A percentile compares a stretch with the other conserved stretches of the same genome.
Evolutionary conservation across 192 early-diverging fungal species (phyloP).

Genomic region (Rhizophagus clarus): DNA sequence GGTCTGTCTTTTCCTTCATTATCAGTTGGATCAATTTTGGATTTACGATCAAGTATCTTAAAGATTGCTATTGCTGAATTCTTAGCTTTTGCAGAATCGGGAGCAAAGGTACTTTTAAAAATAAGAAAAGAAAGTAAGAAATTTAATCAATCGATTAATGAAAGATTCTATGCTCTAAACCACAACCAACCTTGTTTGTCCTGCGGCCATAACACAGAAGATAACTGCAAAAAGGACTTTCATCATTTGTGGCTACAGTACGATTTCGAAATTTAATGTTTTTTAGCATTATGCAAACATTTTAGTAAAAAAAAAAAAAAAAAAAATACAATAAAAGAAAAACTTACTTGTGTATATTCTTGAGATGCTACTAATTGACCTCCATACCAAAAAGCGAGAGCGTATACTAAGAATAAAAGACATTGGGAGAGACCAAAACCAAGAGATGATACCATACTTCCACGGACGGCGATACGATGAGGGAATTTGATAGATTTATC

Average conservation of each 20-base stretch:
- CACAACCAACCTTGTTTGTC: conserved; percentile 47
- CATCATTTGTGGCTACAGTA: conserved; percentile 51
- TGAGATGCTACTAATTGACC: conserved; percentile 59
- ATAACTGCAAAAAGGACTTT: conserved; percentile 79
- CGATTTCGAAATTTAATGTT: background rate
- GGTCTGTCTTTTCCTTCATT: conserved; percentile 38
- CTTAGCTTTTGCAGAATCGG: conserved; percentile 72
- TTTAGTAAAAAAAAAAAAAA: conserved; percentile 39
- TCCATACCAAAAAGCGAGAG: conserved; percentile 76
- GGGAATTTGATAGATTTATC: conserved; percentile 59
- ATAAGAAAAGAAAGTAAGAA: background rate
- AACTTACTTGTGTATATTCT: conserved; percentile 33
- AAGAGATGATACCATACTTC: conserved; percentile 63
- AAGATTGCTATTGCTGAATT: conserved; percentile 67
- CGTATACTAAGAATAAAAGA: conserved; percentile 73
- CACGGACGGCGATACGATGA: conserved; percentile 63
- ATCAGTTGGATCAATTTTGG: conserved; percentile 63
- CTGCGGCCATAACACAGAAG: conserved; percentile 66
- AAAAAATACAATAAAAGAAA: background rate
- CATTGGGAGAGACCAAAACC: conserved; percentile 73
- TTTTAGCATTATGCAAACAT: background rate
- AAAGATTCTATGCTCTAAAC: background rate
- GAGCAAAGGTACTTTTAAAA: conserved; percentile 55
- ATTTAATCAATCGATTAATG: background rate
- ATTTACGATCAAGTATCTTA: conserved; percentile 66